Evolutionary conservation across 2,329 filamentous ascomycete genomes (phyloP).

Genomic region (Calonectria pseudoturangicola): DNA sequence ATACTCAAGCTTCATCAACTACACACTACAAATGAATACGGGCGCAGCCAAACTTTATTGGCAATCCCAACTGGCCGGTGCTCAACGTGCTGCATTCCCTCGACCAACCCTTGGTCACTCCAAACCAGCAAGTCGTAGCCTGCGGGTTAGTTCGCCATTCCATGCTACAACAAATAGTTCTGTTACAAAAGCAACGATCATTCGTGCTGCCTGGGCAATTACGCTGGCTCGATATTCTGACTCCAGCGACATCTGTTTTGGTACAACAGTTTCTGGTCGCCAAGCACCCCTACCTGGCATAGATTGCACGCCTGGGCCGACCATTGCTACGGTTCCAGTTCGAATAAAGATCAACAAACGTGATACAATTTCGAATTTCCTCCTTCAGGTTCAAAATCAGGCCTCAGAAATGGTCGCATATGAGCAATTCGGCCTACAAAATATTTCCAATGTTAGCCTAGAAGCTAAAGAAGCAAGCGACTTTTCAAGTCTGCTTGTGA

Average conservation of each 20-base stretch:
- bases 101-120: constrained; percentile 66
- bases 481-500: constrained; percentile 22
- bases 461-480: constrained; percentile 21
- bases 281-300: constrained; percentile 46
- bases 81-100: constrained; percentile 63
- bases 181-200: constrained; percentile 40
- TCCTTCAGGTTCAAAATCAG: constrained; percentile 19
- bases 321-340: constrained; percentile 26
- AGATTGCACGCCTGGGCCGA: constrained; percentile 43
- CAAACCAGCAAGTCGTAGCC: constrained; percentile 67
- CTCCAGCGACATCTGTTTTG: constrained; percentile 63
- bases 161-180: background rate
- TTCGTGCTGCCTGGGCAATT: constrained; percentile 68
- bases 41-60: background rate
- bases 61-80: constrained; percentile 1
- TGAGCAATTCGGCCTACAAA: constrained; percentile 29
- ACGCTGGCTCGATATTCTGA: constrained; percentile 69
- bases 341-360: constrained; percentile 8
- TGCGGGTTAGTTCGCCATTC: background rate
- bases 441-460: constrained; percentile 14
- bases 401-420: constrained; percentile 26
- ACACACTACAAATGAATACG: background rate
- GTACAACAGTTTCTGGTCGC: constrained; percentile 65
- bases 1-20: constrained; percentile 19
- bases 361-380: background rate